phyloP scores from a whole-genome alignment of 495 filamentous ascomycete species.

The Haplographium delicatum region DNA sequence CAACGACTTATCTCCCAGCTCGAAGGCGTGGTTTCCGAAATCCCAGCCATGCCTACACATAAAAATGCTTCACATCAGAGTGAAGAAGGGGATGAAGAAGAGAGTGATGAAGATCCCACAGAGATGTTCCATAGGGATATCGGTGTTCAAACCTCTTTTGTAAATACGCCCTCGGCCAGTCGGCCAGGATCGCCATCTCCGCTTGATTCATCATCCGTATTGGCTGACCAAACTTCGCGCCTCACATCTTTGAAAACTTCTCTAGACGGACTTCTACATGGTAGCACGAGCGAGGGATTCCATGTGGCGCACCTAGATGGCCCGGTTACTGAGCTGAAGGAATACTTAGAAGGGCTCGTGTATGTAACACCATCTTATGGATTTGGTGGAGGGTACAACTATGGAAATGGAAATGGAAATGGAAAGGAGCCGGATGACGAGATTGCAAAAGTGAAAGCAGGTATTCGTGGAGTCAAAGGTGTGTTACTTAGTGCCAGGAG shows the following conservation, averaged over 20 bases:
- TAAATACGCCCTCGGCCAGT: constrained; percentile 30
- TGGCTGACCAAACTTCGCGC: constrained; percentile 35
- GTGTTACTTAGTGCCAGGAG: constrained; percentile 74
- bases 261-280: constrained; percentile 48
- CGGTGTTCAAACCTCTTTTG: constrained; percentile 76
- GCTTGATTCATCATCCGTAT: neutral
- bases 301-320: constrained; percentile 31
- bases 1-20: constrained; percentile 67
- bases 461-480: constrained; percentile 91
- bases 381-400: constrained; percentile 17
- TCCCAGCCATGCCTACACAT: constrained; percentile 27
- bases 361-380: constrained; percentile 24
- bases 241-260: constrained; percentile 46
- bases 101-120: constrained; percentile 56
- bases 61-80: neutral
- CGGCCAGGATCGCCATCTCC: constrained; percentile 31
- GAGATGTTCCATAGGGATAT: constrained; percentile 90
- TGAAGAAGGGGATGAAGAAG: constrained; percentile 31
- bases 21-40: constrained; percentile 59
- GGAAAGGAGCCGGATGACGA: constrained; percentile 64
- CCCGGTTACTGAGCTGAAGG: constrained; percentile 22
- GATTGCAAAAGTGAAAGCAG: constrained; percentile 69
- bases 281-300: constrained; percentile 30
- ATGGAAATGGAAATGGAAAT: constrained; percentile 34
- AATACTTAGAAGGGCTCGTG: constrained; percentile 39